Evolutionary conservation across 768 basidiomycete genomes (phyloP).

Genomic region (Rhodotorula taiwanensis): DNA sequence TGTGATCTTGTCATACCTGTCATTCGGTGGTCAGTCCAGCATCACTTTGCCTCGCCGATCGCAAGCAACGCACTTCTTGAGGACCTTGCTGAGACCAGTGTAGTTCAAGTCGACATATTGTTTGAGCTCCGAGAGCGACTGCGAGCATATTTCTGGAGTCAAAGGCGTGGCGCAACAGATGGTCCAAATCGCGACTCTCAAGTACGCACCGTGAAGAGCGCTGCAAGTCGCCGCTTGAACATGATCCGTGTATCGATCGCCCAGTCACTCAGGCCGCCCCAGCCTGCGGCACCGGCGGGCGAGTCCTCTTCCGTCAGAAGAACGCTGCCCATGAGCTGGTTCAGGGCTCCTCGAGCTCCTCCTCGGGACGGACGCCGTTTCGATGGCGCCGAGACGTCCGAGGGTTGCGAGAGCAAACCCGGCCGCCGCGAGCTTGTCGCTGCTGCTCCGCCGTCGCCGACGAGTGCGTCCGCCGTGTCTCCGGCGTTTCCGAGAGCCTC

Average conservation of each 20-base stretch:
- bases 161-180: not conserved
- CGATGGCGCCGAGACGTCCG: too few relatives aligned
- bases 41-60: too few relatives aligned
- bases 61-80: conserved; percentile 89
- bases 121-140: conserved; percentile 50
- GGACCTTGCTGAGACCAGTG: conserved; percentile 86
- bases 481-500: conserved; percentile 32
- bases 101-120: conserved; percentile 88
- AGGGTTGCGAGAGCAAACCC: too few relatives aligned
- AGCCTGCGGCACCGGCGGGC: not conserved
- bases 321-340: conserved; percentile 1
- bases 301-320: conserved; percentile 2
- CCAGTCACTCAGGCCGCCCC: conserved; percentile 33
- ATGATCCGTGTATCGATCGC: conserved; percentile 36
- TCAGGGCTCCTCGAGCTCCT: conserved; percentile 45
- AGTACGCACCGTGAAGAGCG: conserved; percentile 59
- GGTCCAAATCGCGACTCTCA: conserved; percentile 38
- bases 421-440: too few relatives aligned
- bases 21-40: not conserved
- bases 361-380: too few relatives aligned
- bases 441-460: not conserved
- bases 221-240: conserved; percentile 74
- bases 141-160: not conserved
- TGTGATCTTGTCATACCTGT: conserved; percentile 89
- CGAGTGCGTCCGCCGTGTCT: not conserved